phyloP scores from a whole-genome alignment of 257 asterid genomes.

The Ajuga chamaepitys region DNA sequence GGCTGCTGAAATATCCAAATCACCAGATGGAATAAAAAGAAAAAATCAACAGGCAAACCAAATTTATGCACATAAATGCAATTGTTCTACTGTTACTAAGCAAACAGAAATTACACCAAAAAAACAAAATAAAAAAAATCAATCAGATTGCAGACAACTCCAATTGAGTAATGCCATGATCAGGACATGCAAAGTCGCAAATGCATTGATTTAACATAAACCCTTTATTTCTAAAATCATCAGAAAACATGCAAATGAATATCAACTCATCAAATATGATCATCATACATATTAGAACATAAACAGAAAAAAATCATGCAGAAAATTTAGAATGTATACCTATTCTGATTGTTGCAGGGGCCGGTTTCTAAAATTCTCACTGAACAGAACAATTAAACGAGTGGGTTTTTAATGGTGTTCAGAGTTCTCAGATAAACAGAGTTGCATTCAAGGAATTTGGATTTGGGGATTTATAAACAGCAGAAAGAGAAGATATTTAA shows the following conservation, averaged over 20 bases:
- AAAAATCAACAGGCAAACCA: background rate
- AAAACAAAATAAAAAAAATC: background rate
- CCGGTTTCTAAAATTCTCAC: slow-evolving; percentile 14
- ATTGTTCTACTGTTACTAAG: background rate
- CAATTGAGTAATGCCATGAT: slow-evolving; percentile 10
- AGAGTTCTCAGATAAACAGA: slow-evolving; percentile 16
- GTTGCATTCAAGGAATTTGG: background rate
- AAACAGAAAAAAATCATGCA: slow-evolving; percentile 10
- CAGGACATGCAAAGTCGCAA: slow-evolving; percentile 28
- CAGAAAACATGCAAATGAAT: slow-evolving; percentile 24
- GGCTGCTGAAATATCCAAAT: background rate
- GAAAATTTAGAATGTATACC: background rate
- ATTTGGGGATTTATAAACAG: slow-evolving; percentile 4
- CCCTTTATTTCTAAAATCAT: slow-evolving; percentile 17
- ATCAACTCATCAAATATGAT: slow-evolving; percentile 8
- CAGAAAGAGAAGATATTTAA: background rate
- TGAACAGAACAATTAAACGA: background rate
- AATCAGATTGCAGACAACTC: background rate
- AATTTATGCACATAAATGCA: background rate
- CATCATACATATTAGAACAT: slow-evolving; percentile 3
- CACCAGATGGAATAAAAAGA: background rate
- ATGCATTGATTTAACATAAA: slow-evolving; percentile 17
- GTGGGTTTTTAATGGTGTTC: background rate
- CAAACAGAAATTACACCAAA: background rate
- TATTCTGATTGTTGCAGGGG: slow-evolving; percentile 5